Base-by-base conservation (phyloP, 306 rosid genomes). In the Cucumis cinereus region DNA sequence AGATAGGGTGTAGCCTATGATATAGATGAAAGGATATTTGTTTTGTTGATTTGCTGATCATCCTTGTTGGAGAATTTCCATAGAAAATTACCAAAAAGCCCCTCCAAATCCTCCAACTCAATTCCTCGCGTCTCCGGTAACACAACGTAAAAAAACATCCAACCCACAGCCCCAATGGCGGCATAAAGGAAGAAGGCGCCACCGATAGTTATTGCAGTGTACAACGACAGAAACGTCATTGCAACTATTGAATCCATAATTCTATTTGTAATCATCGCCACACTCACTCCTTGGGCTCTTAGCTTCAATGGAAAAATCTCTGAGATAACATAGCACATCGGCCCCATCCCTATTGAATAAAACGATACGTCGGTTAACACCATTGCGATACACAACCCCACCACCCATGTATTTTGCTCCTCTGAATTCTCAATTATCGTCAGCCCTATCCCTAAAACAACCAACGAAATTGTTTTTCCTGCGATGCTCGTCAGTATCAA, bases 331-430 rank as follows among this genome's bases (percentile, higher is more conserved):
- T 88, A 86, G 1, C 96, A 75, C 59, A 91, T 88, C 69, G 98
- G 98, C 0, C 98, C 98, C 77, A 90, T 79, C 12, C 98, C 98
- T 0, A 93, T 89, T 0, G 98, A 91, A 72, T 91, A 93, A 4
- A 83, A 76, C 0, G 91, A 94, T 7, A 90, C 97, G 75, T 71
- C 84, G 4, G 80, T 26, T 9, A 91, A 30, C 2, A 88, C 88
- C 22, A 81, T 85, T 0, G 90, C 49, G 2, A 88, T 68, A 71
- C 84, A 73, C 43, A 90, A 78, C 24, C 77, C 94, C 6, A 88
- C 22, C 56, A 90, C 92, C 98, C 98, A 93, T 71, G 16, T 75
- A 0, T 80, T 0, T 63, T 30, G 77, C 0, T 41, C 78, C 0
- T 79, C 16, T 0, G 85, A 74, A 0, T 66, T 82, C 0, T 69